Evolutionary conservation across 176 grass and related monocot species (phyloP), one percentile per base, ranked within the genome.

Genomic region (Aegilops bicornis): DNA sequence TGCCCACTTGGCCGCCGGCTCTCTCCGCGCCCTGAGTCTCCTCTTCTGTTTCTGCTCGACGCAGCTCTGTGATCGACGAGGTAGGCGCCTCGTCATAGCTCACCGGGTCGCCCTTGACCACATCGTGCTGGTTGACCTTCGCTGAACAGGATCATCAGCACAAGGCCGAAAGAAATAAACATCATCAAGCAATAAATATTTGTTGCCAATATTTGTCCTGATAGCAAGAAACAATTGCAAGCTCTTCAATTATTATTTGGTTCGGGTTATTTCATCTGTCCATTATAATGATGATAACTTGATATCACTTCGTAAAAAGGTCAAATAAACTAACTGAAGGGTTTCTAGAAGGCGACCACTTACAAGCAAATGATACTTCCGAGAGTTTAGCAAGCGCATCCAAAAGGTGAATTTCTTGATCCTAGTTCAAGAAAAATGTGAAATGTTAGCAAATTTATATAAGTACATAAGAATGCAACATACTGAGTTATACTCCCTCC

Each of bases 351-450:
- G 48, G 74, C 45, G 3, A 12, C 45, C 15, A n/a, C 74, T 50
- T 84, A 84, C 87, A 82, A 86, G 32, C 62, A 81, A 84, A 73
- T 82, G 85, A 81, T 69, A 84, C 64, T 88, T 85, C 87, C 61
- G 69, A 90, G 69, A 96, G 87, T 50, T 78, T 82, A 78, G 31
- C 52, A 22, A 93, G 82, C 23, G 91, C 94, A 82, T 85, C 91
- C 76, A 93, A 69, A 37, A 96, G 91, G 14, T 84, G 76, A 48
- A 79, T 93, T 66, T 93, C 94, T 12, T 93, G 94, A 67, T 62
- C 85, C 94, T 93, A 67, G 30, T 90, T 74, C 79, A 64, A 83
- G 48, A 32, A 27, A 76, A 54, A 22, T 24, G 64, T 36, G 66
- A 61, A 80, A 83, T 83, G 62, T 68, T 64, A 89, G 39, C 31